Conservation (phyloP, 1,139 yeast species). For the Suhomyces anneliseae region DNA sequence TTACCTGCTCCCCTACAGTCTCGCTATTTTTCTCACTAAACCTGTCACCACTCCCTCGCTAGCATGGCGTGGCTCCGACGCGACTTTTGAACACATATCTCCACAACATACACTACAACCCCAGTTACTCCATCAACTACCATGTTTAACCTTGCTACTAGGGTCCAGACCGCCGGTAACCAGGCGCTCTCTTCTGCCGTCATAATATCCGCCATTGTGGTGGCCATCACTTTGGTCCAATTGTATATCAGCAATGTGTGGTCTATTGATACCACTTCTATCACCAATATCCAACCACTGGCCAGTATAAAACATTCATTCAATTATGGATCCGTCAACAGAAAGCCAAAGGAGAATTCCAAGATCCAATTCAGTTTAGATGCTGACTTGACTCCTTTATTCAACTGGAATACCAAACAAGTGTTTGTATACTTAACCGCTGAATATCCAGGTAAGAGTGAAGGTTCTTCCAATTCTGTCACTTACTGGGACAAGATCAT, state of each 20-base stretch:
- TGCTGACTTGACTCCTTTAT: constrained; percentile 64
- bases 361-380: constrained; percentile 71
- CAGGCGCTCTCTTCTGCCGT: constrained; percentile 55
- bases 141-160: constrained; percentile 43
- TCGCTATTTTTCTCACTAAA: not conserved
- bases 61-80: not conserved
- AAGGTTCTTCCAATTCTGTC: constrained; percentile 58
- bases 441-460: constrained; percentile 69
- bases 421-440: constrained; percentile 88
- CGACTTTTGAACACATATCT: not conserved
- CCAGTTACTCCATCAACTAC: not conserved
- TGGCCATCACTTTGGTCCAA: constrained; percentile 50
- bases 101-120: not conserved
- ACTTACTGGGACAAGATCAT: constrained; percentile 92
- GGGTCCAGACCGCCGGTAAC: constrained; percentile 57
- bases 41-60: not conserved
- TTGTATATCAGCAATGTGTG: constrained; percentile 47
- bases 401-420: constrained; percentile 97
- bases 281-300: constrained; percentile 39
- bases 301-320: constrained; percentile 61
- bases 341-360: constrained; percentile 79
- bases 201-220: constrained; percentile 45
- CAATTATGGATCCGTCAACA: constrained; percentile 68
- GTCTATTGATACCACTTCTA: constrained; percentile 40
- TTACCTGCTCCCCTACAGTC: no score